These are phyloP conservation scores for Coemansia sp. DNA, from an alignment of 371 early-diverging fungal genomes.

Conservation along the genomic window DNA sequence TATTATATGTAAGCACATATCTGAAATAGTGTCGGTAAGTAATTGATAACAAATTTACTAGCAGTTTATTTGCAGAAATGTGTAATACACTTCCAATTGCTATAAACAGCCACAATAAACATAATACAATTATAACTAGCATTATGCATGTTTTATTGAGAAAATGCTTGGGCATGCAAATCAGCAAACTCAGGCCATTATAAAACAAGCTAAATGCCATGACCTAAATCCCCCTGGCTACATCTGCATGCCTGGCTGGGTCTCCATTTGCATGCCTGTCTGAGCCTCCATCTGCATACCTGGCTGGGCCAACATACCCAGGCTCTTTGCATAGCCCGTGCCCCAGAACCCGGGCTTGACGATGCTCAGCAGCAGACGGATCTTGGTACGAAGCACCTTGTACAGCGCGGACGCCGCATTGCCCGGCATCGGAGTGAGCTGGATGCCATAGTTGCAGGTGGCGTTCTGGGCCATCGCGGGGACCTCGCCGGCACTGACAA, in stretches of 20 bases:
- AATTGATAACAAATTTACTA: no score
- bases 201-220: no score
- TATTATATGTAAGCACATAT: no score
- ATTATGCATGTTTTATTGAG: no score
- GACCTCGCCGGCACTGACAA: neutral
- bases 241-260: neutral
- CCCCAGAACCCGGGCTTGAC: neutral
- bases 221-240: no score
- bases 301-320: neutral
- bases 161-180: no score
- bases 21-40: no score
- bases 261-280: neutral
- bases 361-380: neutral
- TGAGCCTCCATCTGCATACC: neutral
- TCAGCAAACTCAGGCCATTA: no score
- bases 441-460: constrained; percentile 5
- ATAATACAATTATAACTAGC: no score
- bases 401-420: neutral
- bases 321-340: neutral
- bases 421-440: constrained; percentile 10
- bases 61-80: no score
- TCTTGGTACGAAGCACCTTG: constrained; percentile 2
- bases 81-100: no score
- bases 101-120: no score
- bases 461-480: neutral